Evolutionary conservation across 2,329 filamentous ascomycete species (phyloP).

Genomic region (Paecilomyces fulvus): DNA sequence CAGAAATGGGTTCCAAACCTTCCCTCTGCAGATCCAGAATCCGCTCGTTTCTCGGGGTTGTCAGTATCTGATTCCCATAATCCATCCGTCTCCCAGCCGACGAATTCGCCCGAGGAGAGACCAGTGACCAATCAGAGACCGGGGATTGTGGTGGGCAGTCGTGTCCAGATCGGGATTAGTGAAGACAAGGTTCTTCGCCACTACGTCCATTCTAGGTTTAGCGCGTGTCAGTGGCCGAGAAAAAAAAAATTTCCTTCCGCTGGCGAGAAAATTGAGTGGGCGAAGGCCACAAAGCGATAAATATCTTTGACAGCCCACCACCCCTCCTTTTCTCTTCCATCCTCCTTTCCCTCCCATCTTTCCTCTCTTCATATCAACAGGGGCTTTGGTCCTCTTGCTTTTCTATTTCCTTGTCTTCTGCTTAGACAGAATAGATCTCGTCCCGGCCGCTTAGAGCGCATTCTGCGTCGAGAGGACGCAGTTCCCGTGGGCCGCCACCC

Average conservation of each 20-base stretch:
- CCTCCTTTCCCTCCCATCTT: conserved; percentile 14
- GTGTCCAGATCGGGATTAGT: conserved; percentile 13
- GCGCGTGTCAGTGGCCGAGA: conserved; percentile 14
- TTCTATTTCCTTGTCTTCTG: conserved; percentile 16
- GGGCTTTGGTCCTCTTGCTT: conserved; percentile 6
- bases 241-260: conserved; percentile 14
- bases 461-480: conserved; percentile 25
- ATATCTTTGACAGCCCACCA: conserved; percentile 18
- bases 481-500: conserved; percentile 17
- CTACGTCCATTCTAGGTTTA: conserved; percentile 12
- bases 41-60: not conserved
- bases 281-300: conserved; percentile 30
- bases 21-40: not conserved
- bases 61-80: not conserved
- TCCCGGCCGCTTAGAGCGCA: conserved; percentile 23
- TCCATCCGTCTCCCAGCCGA: not conserved
- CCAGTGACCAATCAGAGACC: not conserved
- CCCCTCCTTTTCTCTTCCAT: conserved; percentile 8
- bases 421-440: conserved; percentile 27
- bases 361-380: conserved; percentile 12
- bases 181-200: conserved; percentile 9
- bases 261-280: conserved; percentile 5
- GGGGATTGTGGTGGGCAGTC: conserved; percentile 6
- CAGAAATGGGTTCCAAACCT: not conserved
- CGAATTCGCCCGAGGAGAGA: not conserved